A percentile compares a stretch with the other conserved stretches of the same genome.
Evolutionary conservation across 2,329 filamentous ascomycete species (phyloP).

Genomic region (Cordyceps tenuipes): DNA sequence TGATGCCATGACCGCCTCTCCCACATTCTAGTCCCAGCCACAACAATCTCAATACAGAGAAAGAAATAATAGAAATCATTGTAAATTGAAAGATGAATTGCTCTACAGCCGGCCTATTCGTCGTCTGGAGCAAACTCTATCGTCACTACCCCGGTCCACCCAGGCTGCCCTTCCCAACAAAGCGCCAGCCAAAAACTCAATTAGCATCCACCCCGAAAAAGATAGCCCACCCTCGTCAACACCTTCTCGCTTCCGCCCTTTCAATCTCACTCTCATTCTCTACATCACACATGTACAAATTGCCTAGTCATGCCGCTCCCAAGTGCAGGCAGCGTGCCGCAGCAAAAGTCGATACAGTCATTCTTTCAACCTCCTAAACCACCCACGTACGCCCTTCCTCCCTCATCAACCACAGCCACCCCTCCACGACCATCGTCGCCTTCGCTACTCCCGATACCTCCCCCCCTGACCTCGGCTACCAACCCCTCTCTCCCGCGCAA

Average conservation of each 20-base stretch:
- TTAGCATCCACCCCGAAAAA: not conserved
- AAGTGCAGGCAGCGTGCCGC: conserved; percentile 19
- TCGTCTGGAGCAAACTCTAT: not conserved
- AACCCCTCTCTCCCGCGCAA: conserved; percentile 33
- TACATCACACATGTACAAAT: not conserved
- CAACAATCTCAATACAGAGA: not conserved
- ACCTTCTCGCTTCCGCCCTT: not conserved
- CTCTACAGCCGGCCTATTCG: not conserved
- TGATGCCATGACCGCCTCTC: too few species aligned
- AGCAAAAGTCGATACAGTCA: conserved; percentile 51
- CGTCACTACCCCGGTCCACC: not conserved
- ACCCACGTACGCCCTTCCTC: conserved; percentile 28
- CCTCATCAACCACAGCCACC: conserved; percentile 18
- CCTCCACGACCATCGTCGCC: conserved; percentile 15
- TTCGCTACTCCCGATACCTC: conserved; percentile 9
- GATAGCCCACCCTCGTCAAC: not conserved
- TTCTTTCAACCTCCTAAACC: conserved; percentile 49
- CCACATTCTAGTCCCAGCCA: too few species aligned
- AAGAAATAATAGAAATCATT: not conserved
- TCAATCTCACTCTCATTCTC: too few species aligned
- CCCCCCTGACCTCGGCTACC: conserved; percentile 17
- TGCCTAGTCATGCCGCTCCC: conserved; percentile 31
- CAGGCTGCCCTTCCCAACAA: not conserved
- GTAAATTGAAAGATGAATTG: not conserved
- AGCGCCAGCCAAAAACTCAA: not conserved